phyloP scores from a whole-genome alignment of 1,284 basidiomycete species.

The Trametes polyzona region DNA sequence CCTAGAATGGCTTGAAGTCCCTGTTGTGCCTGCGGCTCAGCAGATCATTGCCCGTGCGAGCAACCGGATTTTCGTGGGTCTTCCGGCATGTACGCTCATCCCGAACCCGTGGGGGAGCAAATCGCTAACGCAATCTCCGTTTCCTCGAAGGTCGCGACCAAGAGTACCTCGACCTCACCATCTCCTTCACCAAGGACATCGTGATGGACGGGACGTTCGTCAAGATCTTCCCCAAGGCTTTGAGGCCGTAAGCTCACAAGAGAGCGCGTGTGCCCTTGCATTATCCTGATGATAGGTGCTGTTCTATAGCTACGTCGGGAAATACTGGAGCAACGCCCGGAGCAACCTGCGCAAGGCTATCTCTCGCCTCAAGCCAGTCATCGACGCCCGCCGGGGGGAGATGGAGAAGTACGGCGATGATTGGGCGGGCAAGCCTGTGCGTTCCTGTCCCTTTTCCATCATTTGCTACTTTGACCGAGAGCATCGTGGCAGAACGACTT shows the following conservation, averaged over 20 bases:
- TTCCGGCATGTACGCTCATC: constrained; percentile 37
- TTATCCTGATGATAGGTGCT: not conserved
- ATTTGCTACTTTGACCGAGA: no score
- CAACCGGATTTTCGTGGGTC: constrained; percentile 50
- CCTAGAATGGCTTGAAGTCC: constrained; percentile 36
- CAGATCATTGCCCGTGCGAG: constrained; percentile 46
- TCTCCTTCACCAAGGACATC: constrained; percentile 25
- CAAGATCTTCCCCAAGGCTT: constrained; percentile 16
- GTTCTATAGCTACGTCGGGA: not conserved
- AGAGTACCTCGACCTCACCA: constrained; percentile 27
- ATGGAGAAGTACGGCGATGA: constrained; percentile 16
- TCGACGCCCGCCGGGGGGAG: constrained; percentile 13
- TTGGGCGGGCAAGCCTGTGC: constrained; percentile 23
- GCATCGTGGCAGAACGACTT: constrained; percentile 24
- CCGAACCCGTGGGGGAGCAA: no score
- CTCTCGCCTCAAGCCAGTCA: constrained; percentile 4
- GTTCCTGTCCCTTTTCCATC: not conserved
- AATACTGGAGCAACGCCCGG: constrained; percentile 14
- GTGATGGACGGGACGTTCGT: constrained; percentile 15
- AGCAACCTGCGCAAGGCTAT: constrained; percentile 1
- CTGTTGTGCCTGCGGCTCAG: constrained; percentile 45
- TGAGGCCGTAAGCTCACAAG: constrained; percentile 30
- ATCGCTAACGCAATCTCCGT: not conserved
- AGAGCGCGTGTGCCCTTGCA: no score
- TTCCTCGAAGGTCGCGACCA: constrained; percentile 26